Conservation (phyloP, 164 flowering plant species). For the Houttuynia cordata region DNA sequence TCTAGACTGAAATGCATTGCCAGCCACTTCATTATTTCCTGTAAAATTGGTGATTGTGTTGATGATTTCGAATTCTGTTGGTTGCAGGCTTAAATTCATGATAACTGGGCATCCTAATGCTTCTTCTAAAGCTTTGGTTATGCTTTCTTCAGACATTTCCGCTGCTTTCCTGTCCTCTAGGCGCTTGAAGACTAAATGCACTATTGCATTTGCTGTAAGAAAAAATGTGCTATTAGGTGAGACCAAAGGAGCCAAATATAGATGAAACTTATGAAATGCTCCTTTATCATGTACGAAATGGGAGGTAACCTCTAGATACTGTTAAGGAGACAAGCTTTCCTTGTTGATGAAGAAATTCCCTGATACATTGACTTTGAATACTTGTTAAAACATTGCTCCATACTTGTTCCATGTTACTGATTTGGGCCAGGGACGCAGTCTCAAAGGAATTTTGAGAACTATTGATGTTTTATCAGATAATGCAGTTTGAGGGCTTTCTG, state of each 20-base stretch:
- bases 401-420: conserved; percentile 19
- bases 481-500: not conserved
- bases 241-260: no score
- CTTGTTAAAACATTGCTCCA: conserved; percentile 21
- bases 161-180: conserved; percentile 24
- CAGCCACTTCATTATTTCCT: conserved; percentile 2
- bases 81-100: conserved; percentile 23
- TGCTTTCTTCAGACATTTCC: conserved; percentile 23
- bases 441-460: conserved; percentile 5
- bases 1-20: conserved; percentile 3
- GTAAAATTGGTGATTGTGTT: not conserved
- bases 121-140: conserved; percentile 15
- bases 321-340: conserved; percentile 29
- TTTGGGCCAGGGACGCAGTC: conserved; percentile 7
- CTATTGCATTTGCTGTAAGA: conserved; percentile 26
- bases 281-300: not conserved
- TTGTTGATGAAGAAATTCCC: conserved; percentile 17
- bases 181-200: conserved; percentile 24
- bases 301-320: conserved; percentile 19
- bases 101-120: conserved; percentile 24
- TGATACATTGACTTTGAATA: conserved; percentile 13
- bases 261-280: not conserved
- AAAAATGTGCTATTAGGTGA: not conserved
- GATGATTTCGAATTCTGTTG: conserved; percentile 10
- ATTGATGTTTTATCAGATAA: conserved; percentile 1